A percentile compares a stretch with the other conserved stretches of the same genome.
These are phyloP conservation scores for Botrytis tulipae DNA, from an alignment of 2,329 filamentous ascomycete species.

Conservation along the genomic window DNA sequence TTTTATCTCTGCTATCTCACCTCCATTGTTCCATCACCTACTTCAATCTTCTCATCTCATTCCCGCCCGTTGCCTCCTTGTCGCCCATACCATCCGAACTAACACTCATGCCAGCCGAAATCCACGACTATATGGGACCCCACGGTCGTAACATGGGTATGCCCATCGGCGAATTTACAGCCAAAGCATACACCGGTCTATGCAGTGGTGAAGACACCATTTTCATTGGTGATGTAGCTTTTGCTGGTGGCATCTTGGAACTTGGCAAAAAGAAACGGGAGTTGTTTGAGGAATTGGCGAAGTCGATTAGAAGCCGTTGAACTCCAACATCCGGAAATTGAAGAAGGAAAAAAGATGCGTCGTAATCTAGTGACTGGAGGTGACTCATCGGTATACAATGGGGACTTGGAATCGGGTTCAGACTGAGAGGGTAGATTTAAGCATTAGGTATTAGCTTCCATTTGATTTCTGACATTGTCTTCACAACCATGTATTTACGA, in stretches of 20 bases:
- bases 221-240: neutral
- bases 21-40: neutral
- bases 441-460: too few species aligned
- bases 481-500: neutral
- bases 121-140: conserved; percentile 47
- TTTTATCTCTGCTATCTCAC: neutral
- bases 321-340: neutral
- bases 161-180: conserved; percentile 39
- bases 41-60: neutral
- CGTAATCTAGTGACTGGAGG: neutral
- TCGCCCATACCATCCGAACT: conserved; percentile 39
- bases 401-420: neutral
- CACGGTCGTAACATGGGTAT: conserved; percentile 48
- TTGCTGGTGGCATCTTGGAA: neutral
- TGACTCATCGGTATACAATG: neutral
- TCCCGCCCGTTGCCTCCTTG: conserved; percentile 44
- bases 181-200: neutral
- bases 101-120: conserved; percentile 35
- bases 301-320: neutral
- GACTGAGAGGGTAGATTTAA: too few species aligned
- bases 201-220: neutral
- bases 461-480: neutral
- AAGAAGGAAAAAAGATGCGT: neutral
- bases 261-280: neutral
- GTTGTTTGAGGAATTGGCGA: neutral